Evolutionary conservation across 208 protist genomes (phyloP), one percentile per base, ranked within the genome.

Genomic region (Leptomonas pyrrhocoris): DNA sequence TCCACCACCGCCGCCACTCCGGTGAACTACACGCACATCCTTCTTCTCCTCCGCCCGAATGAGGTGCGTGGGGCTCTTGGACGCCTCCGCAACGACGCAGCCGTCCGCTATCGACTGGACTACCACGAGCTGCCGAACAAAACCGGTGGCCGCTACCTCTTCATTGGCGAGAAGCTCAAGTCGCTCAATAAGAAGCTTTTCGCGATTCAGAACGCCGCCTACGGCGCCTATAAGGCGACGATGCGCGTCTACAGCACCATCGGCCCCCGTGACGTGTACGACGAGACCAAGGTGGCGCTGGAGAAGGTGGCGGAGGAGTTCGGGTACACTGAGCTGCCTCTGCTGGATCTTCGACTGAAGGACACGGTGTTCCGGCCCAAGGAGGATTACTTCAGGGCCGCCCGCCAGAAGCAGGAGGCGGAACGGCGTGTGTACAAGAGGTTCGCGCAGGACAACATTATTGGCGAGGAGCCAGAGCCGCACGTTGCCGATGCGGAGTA

Each of bases 301-400:
- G 58, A 80, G 57, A 79, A 76, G 38, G 77, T 88, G 11, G 84
- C 84, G 19, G 80, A 80, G 74, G 85, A 94, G 77, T 92, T 94
- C 38, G 89, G 89, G 45, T 92, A 80, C 76, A 77, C 74, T 31
- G 81, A 86, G 64, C 46, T 82, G 21, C 89, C 89, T 25, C 66
- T 91, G 78, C 62, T 94, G 19, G 89, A 94, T 56, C 79, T 94
- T 15, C 85, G 89, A 36, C 77, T 87, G 16, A 87, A 86, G 66
- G 84, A 92, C 63, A 94, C 83, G 8, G 58, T 25, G 16, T 94
- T 88, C 65, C 83, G 89, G 8, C 83, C 85, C n/a, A 87, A 83
- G 71, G 85, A 94, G 70, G 85, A 94, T 74, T 84, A 78, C 57
- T 82, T 76, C 74, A 73, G 81, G n/a, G 85, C 85, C 11, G 80